Base-by-base conservation (phyloP, 352 stramenopile species). In the Hyaloperonospora brassicae region DNA sequence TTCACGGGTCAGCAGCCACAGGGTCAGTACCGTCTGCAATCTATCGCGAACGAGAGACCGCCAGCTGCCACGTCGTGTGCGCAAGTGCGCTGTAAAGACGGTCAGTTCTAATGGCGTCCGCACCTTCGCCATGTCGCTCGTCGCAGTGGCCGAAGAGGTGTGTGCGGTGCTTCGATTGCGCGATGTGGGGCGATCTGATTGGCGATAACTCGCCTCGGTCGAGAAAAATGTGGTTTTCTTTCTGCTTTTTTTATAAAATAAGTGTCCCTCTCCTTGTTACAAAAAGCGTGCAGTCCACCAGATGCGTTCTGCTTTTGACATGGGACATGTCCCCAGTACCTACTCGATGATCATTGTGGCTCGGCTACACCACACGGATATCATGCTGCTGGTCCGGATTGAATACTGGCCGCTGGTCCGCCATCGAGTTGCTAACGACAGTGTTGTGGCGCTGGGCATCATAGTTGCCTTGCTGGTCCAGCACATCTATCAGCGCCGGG, bases 401-500 rank as follows among this genome's bases (percentile, higher is more conserved):
- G 47, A 70, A 76, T 23, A 73, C 65, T 3, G 64, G 65, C 35
- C 73, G 57, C 25, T 76, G 71, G 25, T 85, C 72, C 43, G 82
- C 63, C 46, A 68, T 52, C 17, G 64, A 72, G 24, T 62, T 76
- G 11, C 50, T 72, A 45, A 85, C 73, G 13, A 79, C 86, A 0
- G 72, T 79, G 17, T 68, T 73, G 55, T 65, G 55, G 17, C 76
- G 77, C 40, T 82, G 68, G 5, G 61, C 62, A 17, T 62, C 79
- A 25, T 86, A 89, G 56, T 89, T 84, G 41, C 71, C 75, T 17
- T 17, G 17, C 43, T 89, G 79, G 46, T 92, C 81, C 25, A 92
- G 61, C 47, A 42, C 79, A 60, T 92, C 82, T 48, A 92, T 86
- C 35, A 92, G 56, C 14, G 82, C 73, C 23, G 82, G 82, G 47